Conservation (phyloP, 1,139 yeast species). For the Casaregolazyma lundiana region DNA sequence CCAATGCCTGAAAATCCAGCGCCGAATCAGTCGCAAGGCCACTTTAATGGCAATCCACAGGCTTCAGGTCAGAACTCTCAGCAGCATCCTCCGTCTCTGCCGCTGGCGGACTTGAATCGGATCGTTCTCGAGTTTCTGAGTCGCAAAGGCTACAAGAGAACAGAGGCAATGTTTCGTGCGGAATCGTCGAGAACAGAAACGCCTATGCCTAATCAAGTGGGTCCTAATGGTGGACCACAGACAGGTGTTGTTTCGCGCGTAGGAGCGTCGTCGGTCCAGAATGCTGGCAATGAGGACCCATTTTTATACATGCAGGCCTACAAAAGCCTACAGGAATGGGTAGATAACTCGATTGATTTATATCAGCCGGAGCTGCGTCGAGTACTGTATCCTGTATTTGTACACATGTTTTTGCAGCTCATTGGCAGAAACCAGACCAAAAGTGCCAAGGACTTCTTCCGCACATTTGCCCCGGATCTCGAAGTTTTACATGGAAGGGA, state of each 20-base stretch:
- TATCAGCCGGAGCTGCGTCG: slow-evolving; percentile 86
- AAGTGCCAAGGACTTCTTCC: slow-evolving; percentile 71
- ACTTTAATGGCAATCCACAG: slow-evolving; percentile 7
- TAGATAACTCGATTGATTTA: slow-evolving; percentile 83
- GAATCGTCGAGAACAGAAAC: slow-evolving; percentile 75
- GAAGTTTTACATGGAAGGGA: slow-evolving; percentile 74
- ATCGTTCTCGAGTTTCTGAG: slow-evolving; percentile 88
- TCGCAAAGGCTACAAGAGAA: slow-evolving; percentile 89
- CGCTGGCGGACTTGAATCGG: slow-evolving; percentile 64
- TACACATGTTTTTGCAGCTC: slow-evolving; percentile 79
- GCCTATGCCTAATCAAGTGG: slow-evolving; percentile 35
- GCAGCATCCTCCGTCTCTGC: slow-evolving; percentile 12
- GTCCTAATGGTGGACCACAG: slow-evolving; percentile 20
- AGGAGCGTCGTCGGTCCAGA: slow-evolving; percentile 8
- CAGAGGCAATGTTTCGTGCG: slow-evolving; percentile 89
- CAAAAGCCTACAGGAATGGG: slow-evolving; percentile 78
- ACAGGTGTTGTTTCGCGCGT: slow-evolving; percentile 11
- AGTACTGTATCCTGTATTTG: slow-evolving; percentile 82
- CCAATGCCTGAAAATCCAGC: slow-evolving; percentile 6
- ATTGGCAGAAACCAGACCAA: slow-evolving; percentile 56
- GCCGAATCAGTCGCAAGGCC: slow-evolving; percentile 6
- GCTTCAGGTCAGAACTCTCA: slow-evolving; percentile 5
- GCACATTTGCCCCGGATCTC: slow-evolving; percentile 70
- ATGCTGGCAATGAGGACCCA: slow-evolving; percentile 36
- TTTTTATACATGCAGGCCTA: slow-evolving; percentile 71